phyloP scores from a whole-genome alignment of 2,329 filamentous ascomycete genomes.

The Fusarium sublunatum region DNA sequence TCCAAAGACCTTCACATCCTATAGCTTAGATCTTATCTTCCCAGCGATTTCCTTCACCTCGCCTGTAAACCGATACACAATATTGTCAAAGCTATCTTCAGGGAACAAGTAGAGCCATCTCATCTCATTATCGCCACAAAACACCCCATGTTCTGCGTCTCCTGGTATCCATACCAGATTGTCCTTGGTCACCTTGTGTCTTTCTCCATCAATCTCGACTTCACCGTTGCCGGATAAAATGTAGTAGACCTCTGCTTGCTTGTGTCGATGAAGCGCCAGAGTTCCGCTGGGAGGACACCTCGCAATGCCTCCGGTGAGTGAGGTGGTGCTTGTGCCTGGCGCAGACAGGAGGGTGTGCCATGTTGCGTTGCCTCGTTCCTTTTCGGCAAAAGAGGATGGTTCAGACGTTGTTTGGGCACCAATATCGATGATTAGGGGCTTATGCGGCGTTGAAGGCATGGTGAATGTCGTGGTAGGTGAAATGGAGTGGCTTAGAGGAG shows the following conservation, averaged over 20 bases:
- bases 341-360: constrained; percentile 41
- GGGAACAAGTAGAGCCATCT: constrained; percentile 44
- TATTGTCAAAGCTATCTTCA: constrained; percentile 40
- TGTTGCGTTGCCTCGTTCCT: constrained; percentile 29
- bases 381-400: constrained; percentile 19
- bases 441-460: constrained; percentile 1
- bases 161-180: constrained; percentile 42
- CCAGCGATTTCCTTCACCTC: constrained; percentile 12
- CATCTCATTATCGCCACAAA: constrained; percentile 29
- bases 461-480: no score
- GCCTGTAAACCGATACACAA: constrained; percentile 40
- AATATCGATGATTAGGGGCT: constrained; percentile 29
- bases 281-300: constrained; percentile 38
- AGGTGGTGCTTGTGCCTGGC: constrained; percentile 22
- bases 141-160: constrained; percentile 42
- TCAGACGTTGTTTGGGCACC: neutral
- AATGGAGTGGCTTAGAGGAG: no score
- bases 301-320: constrained; percentile 37
- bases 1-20: neutral
- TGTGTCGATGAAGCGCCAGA: constrained; percentile 43
- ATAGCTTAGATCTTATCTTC: constrained; percentile 19
- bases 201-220: constrained; percentile 36
- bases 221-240: constrained; percentile 38
- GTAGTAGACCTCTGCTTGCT: constrained; percentile 46
- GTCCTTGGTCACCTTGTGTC: constrained; percentile 25